Evolutionary conservation across 1,139 yeast species (phyloP), one percentile per base, ranked within the genome.

Genomic region (Scheffersomyces titani): DNA sequence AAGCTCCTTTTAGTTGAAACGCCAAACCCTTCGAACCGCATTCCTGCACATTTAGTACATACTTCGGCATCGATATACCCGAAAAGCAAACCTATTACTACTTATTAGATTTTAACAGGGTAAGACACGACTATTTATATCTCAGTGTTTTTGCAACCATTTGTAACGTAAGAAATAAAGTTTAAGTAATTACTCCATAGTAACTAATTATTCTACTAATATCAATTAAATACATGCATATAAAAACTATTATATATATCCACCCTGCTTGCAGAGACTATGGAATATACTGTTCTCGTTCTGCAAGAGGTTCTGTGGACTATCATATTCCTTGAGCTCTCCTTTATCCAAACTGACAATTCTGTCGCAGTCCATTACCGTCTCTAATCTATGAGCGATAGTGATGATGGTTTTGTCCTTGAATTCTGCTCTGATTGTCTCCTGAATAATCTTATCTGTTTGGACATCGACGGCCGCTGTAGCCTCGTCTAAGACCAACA

Each of bases 401-500:
- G 96, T 89, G 52, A 90, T 72, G 57, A 90, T 89, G 0, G 96
- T 90, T 65, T 88, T 81, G 60, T 86, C 80, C 52, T 73, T 76
- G 68, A 90, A 89, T 65, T 85, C 86, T 1, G 72, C 67, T 57
- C 93, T 77, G 49, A 90, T 89, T 0, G 96, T 89, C 60, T 86
- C 84, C 71, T 90, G 96, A 54, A 90, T 85, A 55, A 89, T 81
- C 61, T 81, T 82, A 65, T 90, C 96, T 0, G 96, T 90, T 66
- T 88, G 89, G 19, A 88, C 85, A 69, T 90, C 97, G 40, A 90
- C 93, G 2, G 94, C 89, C 0, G 96, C 93, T 0, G 96, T 90
- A 0, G 96, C 96, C 71, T 90, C 97, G 67, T 90, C 96, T 51
- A 90, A 73, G 19, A 90, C 83, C 57, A 90, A 74, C 36, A 90